A percentile compares a stretch with the other conserved stretches of the same genome.
These are phyloP conservation scores for Cytospora mali DNA, from an alignment of 2,329 filamentous ascomycete species.

Conservation along the genomic window DNA sequence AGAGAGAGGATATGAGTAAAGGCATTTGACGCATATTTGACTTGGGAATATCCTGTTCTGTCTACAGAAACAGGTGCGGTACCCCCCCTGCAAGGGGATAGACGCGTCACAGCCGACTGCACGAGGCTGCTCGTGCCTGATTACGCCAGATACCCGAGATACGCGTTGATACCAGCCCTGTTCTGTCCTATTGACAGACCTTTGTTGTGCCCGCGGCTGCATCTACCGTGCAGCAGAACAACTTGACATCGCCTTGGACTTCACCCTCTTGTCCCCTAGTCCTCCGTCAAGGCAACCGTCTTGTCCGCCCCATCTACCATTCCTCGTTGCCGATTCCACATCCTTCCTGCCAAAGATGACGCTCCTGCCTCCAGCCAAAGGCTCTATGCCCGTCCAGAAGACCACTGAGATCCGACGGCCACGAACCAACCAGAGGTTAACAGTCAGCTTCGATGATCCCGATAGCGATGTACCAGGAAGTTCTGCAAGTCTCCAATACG, in stretches of 20 bases:
- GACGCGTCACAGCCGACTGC: conserved; percentile 16
- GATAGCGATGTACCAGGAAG: conserved; percentile 32
- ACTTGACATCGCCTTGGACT: background rate
- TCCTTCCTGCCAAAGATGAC: conserved; percentile 14
- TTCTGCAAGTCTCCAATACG: conserved; percentile 50
- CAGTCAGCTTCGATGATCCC: conserved; percentile 40
- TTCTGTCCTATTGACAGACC: background rate
- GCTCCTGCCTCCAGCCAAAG: conserved; percentile 23
- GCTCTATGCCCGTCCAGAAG: conserved; percentile 29
- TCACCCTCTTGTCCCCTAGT: background rate
- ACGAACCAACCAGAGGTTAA: conserved; percentile 40
- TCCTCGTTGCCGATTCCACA: background rate
- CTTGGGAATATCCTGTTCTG: conserved; percentile 7
- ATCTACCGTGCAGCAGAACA: background rate
- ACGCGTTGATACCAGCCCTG: background rate
- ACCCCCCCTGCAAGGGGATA: conserved; percentile 4
- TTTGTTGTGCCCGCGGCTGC: background rate
- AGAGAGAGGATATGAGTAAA: conserved; percentile 10
- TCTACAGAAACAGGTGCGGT: conserved; percentile 11
- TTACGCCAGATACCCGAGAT: background rate
- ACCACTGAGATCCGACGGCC: conserved; percentile 38
- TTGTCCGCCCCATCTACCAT: background rate
- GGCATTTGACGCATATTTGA: conserved; percentile 5
- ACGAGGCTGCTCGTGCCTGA: conserved; percentile 8
- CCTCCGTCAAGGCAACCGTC: background rate